A percentile compares a stretch with the other conserved stretches of the same genome.
Evolutionary conservation across 768 basidiomycete genomes (phyloP).

Genomic region (Boletus fagicola): DNA sequence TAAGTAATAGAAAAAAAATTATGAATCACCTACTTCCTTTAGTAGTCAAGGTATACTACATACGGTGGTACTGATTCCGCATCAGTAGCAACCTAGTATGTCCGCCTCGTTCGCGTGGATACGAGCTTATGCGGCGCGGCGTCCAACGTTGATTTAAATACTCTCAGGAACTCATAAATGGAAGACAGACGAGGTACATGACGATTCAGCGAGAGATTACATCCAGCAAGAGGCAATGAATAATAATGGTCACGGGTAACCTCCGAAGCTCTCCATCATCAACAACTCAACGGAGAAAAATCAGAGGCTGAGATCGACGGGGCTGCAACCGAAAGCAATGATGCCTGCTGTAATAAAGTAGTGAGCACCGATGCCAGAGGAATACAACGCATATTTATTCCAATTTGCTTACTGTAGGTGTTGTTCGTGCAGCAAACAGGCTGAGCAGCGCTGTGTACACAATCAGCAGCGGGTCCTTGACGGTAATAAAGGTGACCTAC

Average conservation of each 20-base stretch:
- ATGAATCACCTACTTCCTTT: neutral
- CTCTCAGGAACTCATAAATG: neutral
- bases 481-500: neutral
- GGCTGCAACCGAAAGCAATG: neutral
- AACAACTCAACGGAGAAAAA: neutral
- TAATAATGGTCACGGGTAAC: neutral
- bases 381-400: neutral
- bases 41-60: neutral
- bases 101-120: neutral
- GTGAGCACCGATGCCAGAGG: neutral
- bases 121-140: neutral
- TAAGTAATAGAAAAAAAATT: neutral
- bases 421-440: neutral
- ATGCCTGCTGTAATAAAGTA: neutral
- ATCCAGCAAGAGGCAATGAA: neutral
- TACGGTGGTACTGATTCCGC: neutral
- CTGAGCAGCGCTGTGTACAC: neutral
- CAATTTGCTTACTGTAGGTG: slow-evolving; percentile 1
- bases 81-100: neutral
- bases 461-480: neutral
- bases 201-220: neutral
- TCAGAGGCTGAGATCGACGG: slow-evolving; percentile 1
- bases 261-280: neutral
- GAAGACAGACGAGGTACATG: neutral
- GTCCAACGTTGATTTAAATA: neutral